Evolutionary conservation across 179 eudicot genomes (phyloP).

Genomic region (Nepenthes alata): DNA sequence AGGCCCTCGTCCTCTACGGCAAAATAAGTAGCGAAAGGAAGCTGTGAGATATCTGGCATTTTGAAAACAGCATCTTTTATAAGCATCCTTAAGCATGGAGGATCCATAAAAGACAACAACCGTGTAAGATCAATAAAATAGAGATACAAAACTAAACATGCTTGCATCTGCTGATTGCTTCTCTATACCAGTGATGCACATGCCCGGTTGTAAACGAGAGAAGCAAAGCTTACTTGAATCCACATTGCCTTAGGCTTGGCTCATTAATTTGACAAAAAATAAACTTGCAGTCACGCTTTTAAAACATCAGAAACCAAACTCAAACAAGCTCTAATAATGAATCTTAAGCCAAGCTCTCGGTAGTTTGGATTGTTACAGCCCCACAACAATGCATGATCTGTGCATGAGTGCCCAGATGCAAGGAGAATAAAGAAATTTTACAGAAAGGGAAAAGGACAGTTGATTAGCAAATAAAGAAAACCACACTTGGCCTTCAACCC

Average conservation of each 20-base stretch:
- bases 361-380: no score
- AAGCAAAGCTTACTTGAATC: no score
- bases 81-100: constrained; percentile 85
- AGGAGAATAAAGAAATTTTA: background rate
- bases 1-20: constrained; percentile 57
- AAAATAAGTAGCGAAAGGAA: constrained; percentile 81
- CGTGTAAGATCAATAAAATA: background rate
- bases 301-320: no score
- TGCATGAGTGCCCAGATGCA: background rate
- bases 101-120: constrained; percentile 31
- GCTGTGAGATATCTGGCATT: constrained; percentile 49
- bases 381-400: no score
- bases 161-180: background rate
- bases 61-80: constrained; percentile 66
- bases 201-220: background rate
- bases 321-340: no score
- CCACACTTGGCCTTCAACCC: constrained; percentile 87
- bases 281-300: no score
- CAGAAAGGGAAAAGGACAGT: no score
- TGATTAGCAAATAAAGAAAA: background rate
- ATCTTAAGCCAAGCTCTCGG: no score
- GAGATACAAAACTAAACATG: background rate
- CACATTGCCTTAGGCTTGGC: no score
- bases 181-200: background rate
- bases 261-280: no score